Conservation (phyloP, 2,329 filamentous ascomycete species). For the Fusarium hostae region DNA sequence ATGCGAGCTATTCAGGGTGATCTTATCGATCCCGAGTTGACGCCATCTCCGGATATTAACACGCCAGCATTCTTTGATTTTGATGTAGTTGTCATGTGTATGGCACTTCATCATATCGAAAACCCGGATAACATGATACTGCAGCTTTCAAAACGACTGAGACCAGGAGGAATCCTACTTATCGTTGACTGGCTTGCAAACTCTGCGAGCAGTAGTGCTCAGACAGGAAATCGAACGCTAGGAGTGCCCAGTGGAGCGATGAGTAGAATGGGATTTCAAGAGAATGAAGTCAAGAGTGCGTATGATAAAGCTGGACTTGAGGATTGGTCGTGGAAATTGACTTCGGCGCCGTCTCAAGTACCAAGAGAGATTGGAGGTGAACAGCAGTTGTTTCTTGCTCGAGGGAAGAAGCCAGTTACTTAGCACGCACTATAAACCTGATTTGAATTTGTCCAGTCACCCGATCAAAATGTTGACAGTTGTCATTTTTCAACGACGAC, state of each 20-base stretch:
- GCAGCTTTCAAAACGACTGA: constrained; percentile 45
- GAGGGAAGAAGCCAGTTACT: constrained; percentile 21
- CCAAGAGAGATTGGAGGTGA: constrained; percentile 40
- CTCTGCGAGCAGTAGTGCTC: constrained; percentile 21
- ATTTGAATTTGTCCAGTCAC: background rate
- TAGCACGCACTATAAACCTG: background rate
- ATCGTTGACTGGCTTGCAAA: constrained; percentile 48
- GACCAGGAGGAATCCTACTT: constrained; percentile 47
- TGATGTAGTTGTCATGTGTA: constrained; percentile 49
- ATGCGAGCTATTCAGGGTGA: constrained; percentile 49
- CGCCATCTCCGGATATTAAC: constrained; percentile 34
- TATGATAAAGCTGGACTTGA: constrained; percentile 41
- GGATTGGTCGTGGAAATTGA: constrained; percentile 43
- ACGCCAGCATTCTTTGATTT: constrained; percentile 43
- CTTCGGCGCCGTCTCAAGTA: constrained; percentile 31
- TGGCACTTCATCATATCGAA: constrained; percentile 52
- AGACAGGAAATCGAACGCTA: background rate
- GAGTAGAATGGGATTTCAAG: constrained; percentile 38
- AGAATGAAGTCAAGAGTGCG: constrained; percentile 33
- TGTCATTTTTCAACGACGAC: background rate
- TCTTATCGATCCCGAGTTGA: constrained; percentile 40
- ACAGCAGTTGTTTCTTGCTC: constrained; percentile 44
- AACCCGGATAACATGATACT: constrained; percentile 44
- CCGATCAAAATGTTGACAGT: no score
- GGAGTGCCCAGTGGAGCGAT: constrained; percentile 31